Evolutionary conservation across 371 early-diverging fungal genomes (phyloP).

Genomic region (Fennellomyces sp.): DNA sequence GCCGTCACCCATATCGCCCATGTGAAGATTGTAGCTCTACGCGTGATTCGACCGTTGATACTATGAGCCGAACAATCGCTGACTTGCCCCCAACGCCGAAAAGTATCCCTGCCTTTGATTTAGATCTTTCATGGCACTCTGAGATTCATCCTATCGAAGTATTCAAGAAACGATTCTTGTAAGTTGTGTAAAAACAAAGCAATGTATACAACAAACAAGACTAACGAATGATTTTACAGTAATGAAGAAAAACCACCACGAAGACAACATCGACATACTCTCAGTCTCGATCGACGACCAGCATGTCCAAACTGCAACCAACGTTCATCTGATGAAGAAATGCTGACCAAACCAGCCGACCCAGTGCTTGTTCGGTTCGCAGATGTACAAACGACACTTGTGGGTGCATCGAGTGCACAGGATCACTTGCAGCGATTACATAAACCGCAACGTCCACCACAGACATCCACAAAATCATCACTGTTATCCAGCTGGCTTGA

Average conservation of each 20-base stretch:
- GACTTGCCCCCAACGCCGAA: conserved; percentile 34
- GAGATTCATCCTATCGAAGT: conserved; percentile 9
- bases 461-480: background rate
- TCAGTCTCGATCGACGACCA: background rate
- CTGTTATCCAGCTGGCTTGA: background rate
- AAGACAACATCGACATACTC: background rate
- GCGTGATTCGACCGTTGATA: conserved; percentile 37
- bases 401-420: background rate
- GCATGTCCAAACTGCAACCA: background rate
- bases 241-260: background rate
- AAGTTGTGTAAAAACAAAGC: background rate
- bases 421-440: background rate
- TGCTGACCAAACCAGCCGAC: background rate
- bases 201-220: background rate
- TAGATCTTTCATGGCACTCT: conserved; percentile 20
- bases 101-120: conserved; percentile 30
- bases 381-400: background rate
- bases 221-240: background rate
- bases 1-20: background rate
- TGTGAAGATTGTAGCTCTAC: conserved; percentile 18
- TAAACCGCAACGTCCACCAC: background rate
- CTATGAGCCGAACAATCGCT: conserved; percentile 21
- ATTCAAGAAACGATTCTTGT: conserved; percentile 8
- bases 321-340: background rate
- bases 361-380: background rate